Evolutionary conservation across 2,329 filamentous ascomycete genomes (phyloP).

Genomic region (Penicillium sp.): DNA sequence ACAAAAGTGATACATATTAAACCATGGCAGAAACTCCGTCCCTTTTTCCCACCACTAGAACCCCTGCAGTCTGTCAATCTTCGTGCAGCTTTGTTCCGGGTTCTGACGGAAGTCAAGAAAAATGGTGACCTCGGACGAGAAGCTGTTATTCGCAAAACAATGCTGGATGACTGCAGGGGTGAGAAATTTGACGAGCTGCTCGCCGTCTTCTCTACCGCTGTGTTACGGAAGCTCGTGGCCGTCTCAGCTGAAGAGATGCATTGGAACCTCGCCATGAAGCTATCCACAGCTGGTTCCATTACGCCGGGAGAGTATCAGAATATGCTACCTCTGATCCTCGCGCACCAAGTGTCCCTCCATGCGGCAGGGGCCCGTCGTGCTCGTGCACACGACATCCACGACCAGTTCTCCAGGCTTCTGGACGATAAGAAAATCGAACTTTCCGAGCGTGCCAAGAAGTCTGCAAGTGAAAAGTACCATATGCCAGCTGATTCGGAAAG

Average conservation of each 20-base stretch:
- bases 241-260: slow-evolving; percentile 39
- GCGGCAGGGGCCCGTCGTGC: slow-evolving; percentile 59
- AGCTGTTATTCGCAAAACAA: slow-evolving; percentile 80
- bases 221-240: slow-evolving; percentile 67
- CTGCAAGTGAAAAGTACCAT: slow-evolving; percentile 29
- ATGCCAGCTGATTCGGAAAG: slow-evolving; percentile 33
- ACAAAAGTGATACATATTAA: not conserved
- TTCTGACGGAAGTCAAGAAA: slow-evolving; percentile 83
- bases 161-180: slow-evolving; percentile 94
- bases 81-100: slow-evolving; percentile 76
- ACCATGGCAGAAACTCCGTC: slow-evolving; percentile 70
- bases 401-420: slow-evolving; percentile 64
- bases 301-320: slow-evolving; percentile 34
- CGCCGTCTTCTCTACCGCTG: slow-evolving; percentile 76
- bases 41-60: slow-evolving; percentile 87
- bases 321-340: slow-evolving; percentile 66
- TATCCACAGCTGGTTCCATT: slow-evolving; percentile 54
- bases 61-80: slow-evolving; percentile 89
- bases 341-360: slow-evolving; percentile 67
- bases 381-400: slow-evolving; percentile 58
- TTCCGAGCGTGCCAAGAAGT: slow-evolving; percentile 27
- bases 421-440: slow-evolving; percentile 61
- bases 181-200: slow-evolving; percentile 86
- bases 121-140: slow-evolving; percentile 78
- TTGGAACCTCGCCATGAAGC: slow-evolving; percentile 51